Evolutionary conservation across 2,329 filamentous ascomycete species (phyloP).

Genomic region (Aspergillus pseudonomiae): DNA sequence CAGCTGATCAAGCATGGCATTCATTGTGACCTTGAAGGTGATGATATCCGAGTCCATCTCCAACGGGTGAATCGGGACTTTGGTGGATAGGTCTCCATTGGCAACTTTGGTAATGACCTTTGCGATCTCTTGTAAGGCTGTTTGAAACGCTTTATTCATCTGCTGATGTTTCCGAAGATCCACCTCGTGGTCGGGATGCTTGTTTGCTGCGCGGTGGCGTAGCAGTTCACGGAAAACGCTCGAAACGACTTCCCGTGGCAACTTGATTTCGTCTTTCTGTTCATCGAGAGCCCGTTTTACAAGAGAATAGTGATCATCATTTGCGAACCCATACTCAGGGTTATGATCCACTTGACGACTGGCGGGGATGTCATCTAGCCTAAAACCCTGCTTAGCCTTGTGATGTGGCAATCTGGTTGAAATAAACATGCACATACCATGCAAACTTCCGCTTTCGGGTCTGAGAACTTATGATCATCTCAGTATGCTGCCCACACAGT

Average conservation of each 20-base stretch:
- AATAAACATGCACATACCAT: background rate
- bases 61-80: background rate
- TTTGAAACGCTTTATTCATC: background rate
- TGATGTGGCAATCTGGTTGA: background rate
- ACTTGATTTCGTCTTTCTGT: background rate
- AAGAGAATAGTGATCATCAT: background rate
- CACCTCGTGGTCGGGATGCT: background rate
- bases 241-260: background rate
- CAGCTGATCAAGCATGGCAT: conserved; percentile 67
- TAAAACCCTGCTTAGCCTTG: background rate
- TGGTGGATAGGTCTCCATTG: background rate
- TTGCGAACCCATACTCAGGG: background rate
- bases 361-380: background rate
- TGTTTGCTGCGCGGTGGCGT: background rate
- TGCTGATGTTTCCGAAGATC: background rate
- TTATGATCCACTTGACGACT: background rate
- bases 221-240: background rate
- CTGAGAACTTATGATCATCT: background rate
- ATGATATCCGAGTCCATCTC: conserved; percentile 7
- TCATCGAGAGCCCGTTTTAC: background rate
- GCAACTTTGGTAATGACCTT: conserved; percentile 4
- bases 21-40: conserved; percentile 80
- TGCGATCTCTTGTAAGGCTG: background rate
- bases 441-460: background rate
- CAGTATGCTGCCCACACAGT: background rate